These are phyloP conservation scores for Termitomyces sp. DNA, from an alignment of 768 basidiomycete genomes.

Conservation along the genomic window DNA sequence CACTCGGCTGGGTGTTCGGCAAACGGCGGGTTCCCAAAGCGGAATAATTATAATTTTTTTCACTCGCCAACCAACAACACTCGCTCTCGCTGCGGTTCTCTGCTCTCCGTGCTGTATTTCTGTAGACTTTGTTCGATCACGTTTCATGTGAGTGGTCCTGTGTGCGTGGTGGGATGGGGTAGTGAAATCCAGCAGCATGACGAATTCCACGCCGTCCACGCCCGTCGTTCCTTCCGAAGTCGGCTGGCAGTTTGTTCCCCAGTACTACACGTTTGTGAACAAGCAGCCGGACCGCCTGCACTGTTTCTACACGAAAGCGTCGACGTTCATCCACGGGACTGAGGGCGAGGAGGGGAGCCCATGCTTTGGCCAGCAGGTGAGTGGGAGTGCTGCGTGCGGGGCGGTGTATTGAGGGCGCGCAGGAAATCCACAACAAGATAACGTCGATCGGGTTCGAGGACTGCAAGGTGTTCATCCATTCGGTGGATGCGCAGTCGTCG, in stretches of 20 bases:
- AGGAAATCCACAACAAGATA: slow-evolving; percentile 99
- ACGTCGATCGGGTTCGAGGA: slow-evolving; percentile 90
- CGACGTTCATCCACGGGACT: slow-evolving; percentile 94
- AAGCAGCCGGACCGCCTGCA: slow-evolving; percentile 95
- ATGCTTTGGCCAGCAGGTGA: slow-evolving; percentile 90
- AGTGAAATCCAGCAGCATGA: slow-evolving; percentile 24
- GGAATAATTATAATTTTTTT: slow-evolving; percentile 25
- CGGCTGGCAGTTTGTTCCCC: slow-evolving; percentile 99
- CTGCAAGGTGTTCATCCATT: slow-evolving; percentile 99
- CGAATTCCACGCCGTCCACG: slow-evolving; percentile 39
- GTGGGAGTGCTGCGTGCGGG: slow-evolving; percentile 19
- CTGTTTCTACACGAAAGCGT: slow-evolving; percentile 98
- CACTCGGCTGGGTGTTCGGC: background rate
- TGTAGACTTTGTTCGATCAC: slow-evolving; percentile 22
- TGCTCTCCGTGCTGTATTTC: slow-evolving; percentile 30
- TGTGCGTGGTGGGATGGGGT: too few relatives aligned
- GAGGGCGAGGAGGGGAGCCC: slow-evolving; percentile 93
- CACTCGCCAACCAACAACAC: too few relatives aligned
- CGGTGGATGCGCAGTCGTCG: slow-evolving; percentile 95
- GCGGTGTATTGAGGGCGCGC: background rate
- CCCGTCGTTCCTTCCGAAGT: slow-evolving; percentile 87
- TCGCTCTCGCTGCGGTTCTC: slow-evolving; percentile 18
- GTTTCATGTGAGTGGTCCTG: slow-evolving; percentile 24
- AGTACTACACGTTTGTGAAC: slow-evolving; percentile 99
- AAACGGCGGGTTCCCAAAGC: slow-evolving; percentile 11